Base-by-base conservation (phyloP, 2,329 filamentous ascomycete genomes). In the Fonsecaea pedrosoi region DNA sequence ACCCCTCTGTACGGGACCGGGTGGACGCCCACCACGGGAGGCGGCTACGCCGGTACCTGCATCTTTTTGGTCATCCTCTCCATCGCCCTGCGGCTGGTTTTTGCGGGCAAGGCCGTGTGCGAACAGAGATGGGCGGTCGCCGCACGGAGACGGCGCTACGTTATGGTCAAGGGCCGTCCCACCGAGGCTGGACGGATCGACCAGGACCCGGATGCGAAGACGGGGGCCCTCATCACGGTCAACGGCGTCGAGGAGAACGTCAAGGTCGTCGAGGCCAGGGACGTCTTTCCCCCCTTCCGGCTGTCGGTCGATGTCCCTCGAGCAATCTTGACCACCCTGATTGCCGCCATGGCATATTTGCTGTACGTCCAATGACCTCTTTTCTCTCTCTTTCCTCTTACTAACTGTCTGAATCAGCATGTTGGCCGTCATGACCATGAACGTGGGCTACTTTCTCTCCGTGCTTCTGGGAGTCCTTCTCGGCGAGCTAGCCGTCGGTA, bases 391-490 rank as follows among this genome's bases (percentile, higher is more conserved):
- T 40, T 4, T 15, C 8, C n/a, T 37, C 5, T 35, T 58, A n/a
- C 60, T 69, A 18, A 65, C 35, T 60, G 12, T 50, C 7, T 34
- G 69, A 60, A 59, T 18, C 42, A 97, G 93, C 67, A 97, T 97
- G 93, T 81, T 97, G 80, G 92, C 91, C 13, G 90, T 96, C 75
- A 97, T 95, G 92, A 94, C 91, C 1, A 87, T 92, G 82, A 95
- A 95, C 73, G 86, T 94, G 15, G 92, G 92, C 12, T 95, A 95
- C 77, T 94, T 94, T 77, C 79, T 92, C 62, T 93, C 91, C 0
- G 85, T 94, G n/a, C 83, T 96, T 10, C 89, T 83, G 4, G 90
- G 90, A 13, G 86, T 90, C 1, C 97, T 98, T 75, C 76, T 96
- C n/a, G 94, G 94, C 30, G 95, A 95, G 77, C 80, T 98, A 53